Base-by-base conservation (phyloP, 768 basidiomycete species). In the Mycena chlorophos region DNA sequence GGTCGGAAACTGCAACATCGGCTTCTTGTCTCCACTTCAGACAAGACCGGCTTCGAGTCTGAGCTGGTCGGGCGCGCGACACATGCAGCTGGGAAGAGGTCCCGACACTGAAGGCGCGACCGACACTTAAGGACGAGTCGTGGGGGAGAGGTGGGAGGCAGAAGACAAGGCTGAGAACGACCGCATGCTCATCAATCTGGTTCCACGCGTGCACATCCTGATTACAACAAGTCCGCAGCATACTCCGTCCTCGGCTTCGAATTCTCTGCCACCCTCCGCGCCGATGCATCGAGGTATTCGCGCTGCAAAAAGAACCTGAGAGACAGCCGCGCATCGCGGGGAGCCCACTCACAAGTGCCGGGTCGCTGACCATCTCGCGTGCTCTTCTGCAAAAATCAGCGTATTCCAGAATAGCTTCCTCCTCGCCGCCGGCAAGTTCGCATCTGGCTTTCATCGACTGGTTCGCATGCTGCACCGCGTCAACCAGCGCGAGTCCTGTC, bases 1-100 rank as follows among this genome's bases (percentile, higher is more conserved):
- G 54, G 75, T 65, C 51, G 78, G 73, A 67, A 81, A 82, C 74
- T 84, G 83, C 80, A 85, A 81, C 84, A 86, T 86, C 72, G 70
- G 77, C 61, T 68, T 63, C 38, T 48, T 63, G 54, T 54, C 53
- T 55, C 52, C 49, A 61, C 47, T 57, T 25, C 81, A 82, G 82
- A 81, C 81, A 74, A 79, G 83, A 79, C 82, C 80, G 69, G 78
- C 79, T 79, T 73, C 65, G 68, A 75, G 76, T 78, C 79, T 80
- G 80, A 75, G 73, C 66, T 68, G 67, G 66, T 62, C 62, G 64
- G 66, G 68, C 70, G 67, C 67, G 67, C 62, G 66, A 74, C 69
- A 66, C 76, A 78, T 78, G 68, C 77, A 79, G 71, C 49, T 51
- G 63, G 59, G 65, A 49, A 59, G 57, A 63, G 64, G 69, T 61